Base-by-base conservation (phyloP, 2,329 filamentous ascomycete genomes). In the Microdochium nivale region DNA sequence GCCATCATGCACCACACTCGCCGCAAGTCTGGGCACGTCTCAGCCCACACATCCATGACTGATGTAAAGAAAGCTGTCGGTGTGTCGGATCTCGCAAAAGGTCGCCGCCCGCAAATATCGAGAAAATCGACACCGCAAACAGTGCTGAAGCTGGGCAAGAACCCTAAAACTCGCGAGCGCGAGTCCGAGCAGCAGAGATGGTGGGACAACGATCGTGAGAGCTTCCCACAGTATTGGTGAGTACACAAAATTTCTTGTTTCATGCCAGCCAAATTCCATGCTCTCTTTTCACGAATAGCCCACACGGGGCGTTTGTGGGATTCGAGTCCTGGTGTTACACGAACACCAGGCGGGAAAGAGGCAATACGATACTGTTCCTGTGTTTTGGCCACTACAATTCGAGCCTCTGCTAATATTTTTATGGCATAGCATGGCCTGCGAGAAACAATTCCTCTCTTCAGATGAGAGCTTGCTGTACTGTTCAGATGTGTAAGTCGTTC, bases 191-290 rank as follows among this genome's bases (percentile, higher is more conserved):
- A 78, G 33, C 69, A 72, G 53, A 67, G 66, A 48, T 72, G 71
- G 63, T 79, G 71, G 63, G 75, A 79, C 50, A 76, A 83, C 51
- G 80, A 82, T 60, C 71, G 79, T 51, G 81, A 84, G 61, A 81
- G 77, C 65, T 84, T 85, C 56, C 81, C 81, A 23, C 80, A 84
- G 62, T 84, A 74, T 61, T 85, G 81, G 81, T 85, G 75, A 53
- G 79, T 76, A 52, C 56, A 43, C 43, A 57, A 51, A 50, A 52
- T 53, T 23, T 19, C 27, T 11, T 5, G 5, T 30, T 11, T 30
- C 27, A 30, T 5, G 27, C 27, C 27, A 5, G 11, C 5, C 5
- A 11, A 30, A 30, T 30, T 11, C 27, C 11, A 30, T 30, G 27
- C 5, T 37, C 16, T 7, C 33, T 37, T 37, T 37, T 37, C 16